A percentile compares a stretch with the other conserved stretches of the same genome.
phyloP scores from a whole-genome alignment of 2,329 filamentous ascomycete species.

The Knoxdaviesia capensis region DNA sequence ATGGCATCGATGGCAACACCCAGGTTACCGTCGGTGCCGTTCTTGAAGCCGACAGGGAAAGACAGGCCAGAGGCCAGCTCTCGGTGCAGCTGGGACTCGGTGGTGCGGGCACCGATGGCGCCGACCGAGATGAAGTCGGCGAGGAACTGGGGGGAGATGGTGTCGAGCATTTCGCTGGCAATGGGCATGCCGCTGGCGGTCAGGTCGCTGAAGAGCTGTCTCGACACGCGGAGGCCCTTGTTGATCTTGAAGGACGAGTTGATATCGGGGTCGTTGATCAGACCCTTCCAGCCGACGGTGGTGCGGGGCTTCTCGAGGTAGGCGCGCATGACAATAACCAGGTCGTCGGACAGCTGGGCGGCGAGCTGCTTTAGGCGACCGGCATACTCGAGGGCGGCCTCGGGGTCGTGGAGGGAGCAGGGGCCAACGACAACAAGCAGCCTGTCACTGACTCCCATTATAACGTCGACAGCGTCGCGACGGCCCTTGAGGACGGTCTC shows the following conservation, averaged over 20 bases:
- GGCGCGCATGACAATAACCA: conserved; percentile 90
- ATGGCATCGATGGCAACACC: conserved; percentile 91
- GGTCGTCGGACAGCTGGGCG: conserved; percentile 60
- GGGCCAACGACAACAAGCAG: conserved; percentile 89
- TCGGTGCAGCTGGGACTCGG: conserved; percentile 88
- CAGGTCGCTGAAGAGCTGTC: conserved; percentile 82
- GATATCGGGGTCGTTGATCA: conserved; percentile 98
- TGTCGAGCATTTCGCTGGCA: conserved; percentile 95
- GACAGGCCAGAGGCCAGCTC: conserved; percentile 88
- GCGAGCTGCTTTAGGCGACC: conserved; percentile 55
- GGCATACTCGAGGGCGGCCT: conserved; percentile 74
- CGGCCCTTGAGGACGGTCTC: conserved; percentile 40
- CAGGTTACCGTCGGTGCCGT: conserved; percentile 86
- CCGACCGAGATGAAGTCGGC: conserved; percentile 90
- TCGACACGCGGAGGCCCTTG: conserved; percentile 84
- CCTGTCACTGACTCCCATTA: conserved; percentile 31
- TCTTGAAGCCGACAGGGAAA: conserved; percentile 99
- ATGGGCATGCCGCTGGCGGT: conserved; percentile 81
- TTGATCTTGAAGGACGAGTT: conserved; percentile 97
- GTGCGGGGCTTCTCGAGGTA: conserved; percentile 98
- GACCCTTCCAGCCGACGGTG: conserved; percentile 95
- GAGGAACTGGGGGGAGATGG: conserved; percentile 93
- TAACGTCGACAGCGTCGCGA: conserved; percentile 45
- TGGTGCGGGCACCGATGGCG: conserved; percentile 88
- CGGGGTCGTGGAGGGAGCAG: conserved; percentile 93